Evolutionary conservation across 2,329 filamentous ascomycete genomes (phyloP).

Genomic region (Cyphellophora attinorum): DNA sequence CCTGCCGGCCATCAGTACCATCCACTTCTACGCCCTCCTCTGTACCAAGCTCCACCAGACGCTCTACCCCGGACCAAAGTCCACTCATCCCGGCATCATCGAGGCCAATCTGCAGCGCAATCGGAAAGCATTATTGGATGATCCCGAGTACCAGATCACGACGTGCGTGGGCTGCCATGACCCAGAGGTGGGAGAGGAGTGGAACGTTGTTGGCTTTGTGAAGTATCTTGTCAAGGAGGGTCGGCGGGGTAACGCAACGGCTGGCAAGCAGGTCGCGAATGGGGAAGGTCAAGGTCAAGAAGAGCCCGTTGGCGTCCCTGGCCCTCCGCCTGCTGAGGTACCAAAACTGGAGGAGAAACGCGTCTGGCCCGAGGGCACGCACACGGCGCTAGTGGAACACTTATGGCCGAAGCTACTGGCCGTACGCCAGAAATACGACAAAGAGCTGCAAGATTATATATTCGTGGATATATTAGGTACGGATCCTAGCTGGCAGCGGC

Average conservation of each 20-base stretch:
- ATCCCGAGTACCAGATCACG: constrained; percentile 1
- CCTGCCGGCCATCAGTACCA: not conserved
- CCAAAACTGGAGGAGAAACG: too few relatives aligned
- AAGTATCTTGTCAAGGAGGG: not conserved
- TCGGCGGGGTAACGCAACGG: not conserved
- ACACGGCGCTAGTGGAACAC: not conserved
- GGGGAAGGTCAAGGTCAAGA: too few relatives aligned
- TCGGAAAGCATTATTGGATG: constrained; percentile 2
- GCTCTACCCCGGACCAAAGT: constrained; percentile 8
- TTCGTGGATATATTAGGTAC: constrained; percentile 11
- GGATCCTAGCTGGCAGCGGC: constrained; percentile 6
- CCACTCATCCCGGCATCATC: constrained; percentile 5
- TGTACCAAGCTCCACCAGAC: constrained; percentile 4
- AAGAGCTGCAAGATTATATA: constrained; percentile 5
- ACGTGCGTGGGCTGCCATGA: not conserved
- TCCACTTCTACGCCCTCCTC: constrained; percentile 3
- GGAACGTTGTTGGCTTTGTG: not conserved
- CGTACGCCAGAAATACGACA: not conserved
- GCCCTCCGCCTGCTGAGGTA: too few relatives aligned
- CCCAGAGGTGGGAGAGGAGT: not conserved
- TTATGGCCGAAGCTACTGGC: not conserved
- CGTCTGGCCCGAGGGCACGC: not conserved
- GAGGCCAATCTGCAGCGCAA: constrained; percentile 5
- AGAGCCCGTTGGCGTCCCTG: too few relatives aligned
- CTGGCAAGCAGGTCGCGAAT: not conserved